These are phyloP conservation scores for Fraxinus sp. DNA, from an alignment of 305 asterid species.

Conservation along the genomic window DNA sequence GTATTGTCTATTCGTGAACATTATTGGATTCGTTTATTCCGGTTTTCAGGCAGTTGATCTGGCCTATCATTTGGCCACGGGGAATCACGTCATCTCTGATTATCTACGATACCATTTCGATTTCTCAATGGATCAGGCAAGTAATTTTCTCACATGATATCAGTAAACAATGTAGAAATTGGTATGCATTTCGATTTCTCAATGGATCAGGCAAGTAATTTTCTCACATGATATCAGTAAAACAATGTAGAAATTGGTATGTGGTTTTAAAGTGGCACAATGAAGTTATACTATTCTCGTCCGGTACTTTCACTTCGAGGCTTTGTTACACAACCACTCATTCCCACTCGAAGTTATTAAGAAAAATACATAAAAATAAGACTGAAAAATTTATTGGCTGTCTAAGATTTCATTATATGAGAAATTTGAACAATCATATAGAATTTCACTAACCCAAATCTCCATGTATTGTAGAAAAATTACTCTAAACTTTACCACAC, in stretches of 20 bases:
- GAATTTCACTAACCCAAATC: neutral
- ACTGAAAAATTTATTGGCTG: no score
- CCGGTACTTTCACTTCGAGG: neutral
- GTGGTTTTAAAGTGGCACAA: neutral
- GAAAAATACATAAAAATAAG: neutral
- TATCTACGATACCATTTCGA: slow-evolving; percentile 54
- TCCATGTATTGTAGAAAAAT: neutral
- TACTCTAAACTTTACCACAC: neutral
- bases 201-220: no score
- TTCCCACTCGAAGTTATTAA: neutral
- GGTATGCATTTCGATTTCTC: no score
- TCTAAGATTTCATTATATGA: no score
- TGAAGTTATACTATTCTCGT: neutral
- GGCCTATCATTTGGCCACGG: slow-evolving; percentile 50
- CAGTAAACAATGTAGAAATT: neutral
- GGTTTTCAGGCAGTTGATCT: slow-evolving; percentile 66
- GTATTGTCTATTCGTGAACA: slow-evolving; percentile 63
- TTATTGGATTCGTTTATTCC: slow-evolving; percentile 69
- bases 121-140: slow-evolving; percentile 82
- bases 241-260: neutral
- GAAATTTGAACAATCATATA: neutral
- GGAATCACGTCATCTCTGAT: slow-evolving; percentile 43
- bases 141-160: slow-evolving; percentile 14
- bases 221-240: no score
- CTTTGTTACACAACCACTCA: neutral